phyloP scores from a whole-genome alignment of 352 stramenopile species.

The Globisporangium irregulare region DNA sequence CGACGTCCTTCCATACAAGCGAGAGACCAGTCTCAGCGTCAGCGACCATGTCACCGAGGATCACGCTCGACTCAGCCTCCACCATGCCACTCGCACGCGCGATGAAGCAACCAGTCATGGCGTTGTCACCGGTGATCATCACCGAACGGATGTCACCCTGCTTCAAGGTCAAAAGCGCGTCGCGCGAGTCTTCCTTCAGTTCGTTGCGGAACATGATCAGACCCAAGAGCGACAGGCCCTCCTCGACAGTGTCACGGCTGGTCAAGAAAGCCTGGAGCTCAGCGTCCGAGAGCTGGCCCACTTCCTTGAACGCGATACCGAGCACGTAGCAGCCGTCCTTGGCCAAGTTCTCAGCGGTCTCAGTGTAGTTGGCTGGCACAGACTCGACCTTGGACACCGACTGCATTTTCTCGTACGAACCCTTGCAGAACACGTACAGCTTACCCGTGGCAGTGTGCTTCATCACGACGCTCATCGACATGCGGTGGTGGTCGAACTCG shows the following conservation, averaged over 20 bases:
- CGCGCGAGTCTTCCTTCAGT: slow-evolving; percentile 80
- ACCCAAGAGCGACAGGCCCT: slow-evolving; percentile 65
- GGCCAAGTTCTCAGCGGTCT: slow-evolving; percentile 49
- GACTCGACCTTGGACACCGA: slow-evolving; percentile 42
- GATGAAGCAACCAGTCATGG: slow-evolving; percentile 78
- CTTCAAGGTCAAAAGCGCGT: slow-evolving; percentile 77
- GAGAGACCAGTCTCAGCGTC: slow-evolving; percentile 28
- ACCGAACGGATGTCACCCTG: slow-evolving; percentile 68
- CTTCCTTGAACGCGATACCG: slow-evolving; percentile 68
- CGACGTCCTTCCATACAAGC: slow-evolving; percentile 67
- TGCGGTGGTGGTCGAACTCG: slow-evolving; percentile 90
- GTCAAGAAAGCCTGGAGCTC: slow-evolving; percentile 42
- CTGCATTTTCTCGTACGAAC: slow-evolving; percentile 86
- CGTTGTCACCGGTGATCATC: slow-evolving; percentile 90
- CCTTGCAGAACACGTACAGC: slow-evolving; percentile 86
- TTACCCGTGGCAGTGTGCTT: slow-evolving; percentile 49
- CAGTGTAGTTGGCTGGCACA: slow-evolving; percentile 73
- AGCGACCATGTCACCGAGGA: slow-evolving; percentile 60
- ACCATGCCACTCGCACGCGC: slow-evolving; percentile 67
- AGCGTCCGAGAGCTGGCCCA: slow-evolving; percentile 30
- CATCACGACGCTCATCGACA: slow-evolving; percentile 91
- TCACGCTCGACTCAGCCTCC: slow-evolving; percentile 33
- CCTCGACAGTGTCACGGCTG: slow-evolving; percentile 76
- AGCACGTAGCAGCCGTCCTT: slow-evolving; percentile 89
- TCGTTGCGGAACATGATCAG: slow-evolving; percentile 90